Evolutionary conservation across 495 filamentous ascomycete species (phyloP).

Genomic region (Venustampulla echinocandica): DNA sequence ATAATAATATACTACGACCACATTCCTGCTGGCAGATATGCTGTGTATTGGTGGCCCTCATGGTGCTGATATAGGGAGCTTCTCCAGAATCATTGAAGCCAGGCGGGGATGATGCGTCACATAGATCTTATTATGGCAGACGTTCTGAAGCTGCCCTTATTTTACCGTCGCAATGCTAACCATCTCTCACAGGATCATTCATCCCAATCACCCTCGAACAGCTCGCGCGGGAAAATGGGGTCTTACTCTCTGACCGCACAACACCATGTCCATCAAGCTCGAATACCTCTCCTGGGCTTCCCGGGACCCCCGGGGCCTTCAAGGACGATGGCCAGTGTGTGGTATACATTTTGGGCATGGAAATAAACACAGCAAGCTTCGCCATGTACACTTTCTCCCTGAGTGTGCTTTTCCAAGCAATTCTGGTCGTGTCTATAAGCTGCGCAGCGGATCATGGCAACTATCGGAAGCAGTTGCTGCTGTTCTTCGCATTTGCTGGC

Average conservation of each 20-base stretch:
- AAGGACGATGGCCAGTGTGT: conserved; percentile 59
- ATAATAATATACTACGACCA: too few species aligned
- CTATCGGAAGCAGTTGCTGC: conserved; percentile 78
- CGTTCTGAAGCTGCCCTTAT: too few species aligned
- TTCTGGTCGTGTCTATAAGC: conserved; percentile 90
- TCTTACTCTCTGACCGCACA: conserved; percentile 64
- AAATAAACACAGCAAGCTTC: conserved; percentile 94
- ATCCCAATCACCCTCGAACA: conserved; percentile 95
- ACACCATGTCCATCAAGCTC: conserved; percentile 54
- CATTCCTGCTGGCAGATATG: too few species aligned
- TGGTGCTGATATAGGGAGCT: too few species aligned
- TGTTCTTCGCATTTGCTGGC: conserved; percentile 75
- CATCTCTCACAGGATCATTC: conserved; percentile 72
- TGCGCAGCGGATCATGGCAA: conserved; percentile 93
- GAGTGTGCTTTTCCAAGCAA: conserved; percentile 78
- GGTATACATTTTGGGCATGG: conserved; percentile 67
- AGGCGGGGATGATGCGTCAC: too few species aligned
- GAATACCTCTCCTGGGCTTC: conserved; percentile 12
- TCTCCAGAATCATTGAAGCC: too few species aligned
- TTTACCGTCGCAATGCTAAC: too few species aligned
- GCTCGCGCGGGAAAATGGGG: conserved; percentile 80
- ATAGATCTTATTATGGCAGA: too few species aligned
- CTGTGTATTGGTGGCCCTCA: too few species aligned
- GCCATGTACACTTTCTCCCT: conserved; percentile 97
- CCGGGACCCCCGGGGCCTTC: conserved; percentile 14